Percentiles rank a stretch among this genome's conserved stretches.
These are phyloP conservation scores for Gleditsia sinensis DNA, from an alignment of 306 rosid genomes.

Conservation along the genomic window DNA sequence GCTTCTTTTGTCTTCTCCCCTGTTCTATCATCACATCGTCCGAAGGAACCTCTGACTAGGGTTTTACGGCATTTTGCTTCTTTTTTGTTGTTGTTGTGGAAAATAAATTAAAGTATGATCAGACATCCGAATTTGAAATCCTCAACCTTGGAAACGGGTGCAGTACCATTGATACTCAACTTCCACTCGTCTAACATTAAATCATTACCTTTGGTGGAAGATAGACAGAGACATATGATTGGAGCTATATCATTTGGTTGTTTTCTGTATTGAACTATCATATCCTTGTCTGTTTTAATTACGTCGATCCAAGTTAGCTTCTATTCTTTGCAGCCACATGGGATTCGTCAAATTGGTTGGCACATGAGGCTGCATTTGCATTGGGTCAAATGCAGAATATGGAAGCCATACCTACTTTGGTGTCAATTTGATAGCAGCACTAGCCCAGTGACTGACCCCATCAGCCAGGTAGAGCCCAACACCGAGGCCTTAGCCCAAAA, in stretches of 20 bases:
- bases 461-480: too few relatives aligned
- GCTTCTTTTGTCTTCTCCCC: not conserved
- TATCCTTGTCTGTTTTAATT: not conserved
- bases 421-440: too few relatives aligned
- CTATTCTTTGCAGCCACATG: constrained; percentile 65
- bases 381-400: constrained; percentile 97
- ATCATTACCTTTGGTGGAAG: not conserved
- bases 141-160: too few relatives aligned
- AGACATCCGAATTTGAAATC: too few relatives aligned
- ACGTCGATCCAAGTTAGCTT: not conserved
- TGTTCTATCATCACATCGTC: too few relatives aligned
- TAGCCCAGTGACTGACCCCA: too few relatives aligned
- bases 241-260: not conserved
- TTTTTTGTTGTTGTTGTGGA: too few relatives aligned
- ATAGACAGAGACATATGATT: not conserved
- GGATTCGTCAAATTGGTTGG: constrained; percentile 86
- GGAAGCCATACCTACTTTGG: constrained; percentile 80
- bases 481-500: too few relatives aligned
- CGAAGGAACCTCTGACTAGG: too few relatives aligned
- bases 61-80: too few relatives aligned
- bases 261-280: not conserved
- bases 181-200: not conserved
- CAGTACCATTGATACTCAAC: not conserved
- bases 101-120: too few relatives aligned
- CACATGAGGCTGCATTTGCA: constrained; percentile 99